Conservation (phyloP, 2,329 filamentous ascomycete species). For the Fusarium sp. region DNA sequence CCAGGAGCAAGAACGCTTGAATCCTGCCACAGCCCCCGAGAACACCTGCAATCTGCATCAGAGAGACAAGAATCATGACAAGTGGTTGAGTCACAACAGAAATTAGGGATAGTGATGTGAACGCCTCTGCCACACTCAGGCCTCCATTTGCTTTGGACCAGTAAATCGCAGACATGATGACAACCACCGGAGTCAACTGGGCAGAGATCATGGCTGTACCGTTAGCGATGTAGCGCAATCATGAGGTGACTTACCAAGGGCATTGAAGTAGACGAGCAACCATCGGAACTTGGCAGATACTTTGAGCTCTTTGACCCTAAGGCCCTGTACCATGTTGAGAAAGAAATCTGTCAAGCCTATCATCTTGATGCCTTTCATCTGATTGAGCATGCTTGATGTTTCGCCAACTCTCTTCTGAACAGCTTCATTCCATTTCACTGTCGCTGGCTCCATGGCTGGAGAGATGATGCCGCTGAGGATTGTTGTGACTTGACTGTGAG, state of each 20-base stretch:
- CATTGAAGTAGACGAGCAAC: slow-evolving; percentile 46
- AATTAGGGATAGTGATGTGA: slow-evolving; percentile 50
- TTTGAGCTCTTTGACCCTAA: slow-evolving; percentile 51
- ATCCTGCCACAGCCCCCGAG: slow-evolving; percentile 47
- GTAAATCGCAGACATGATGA: slow-evolving; percentile 49
- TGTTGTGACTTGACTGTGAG: slow-evolving; percentile 28
- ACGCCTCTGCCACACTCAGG: slow-evolving; percentile 46
- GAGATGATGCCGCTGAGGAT: slow-evolving; percentile 34
- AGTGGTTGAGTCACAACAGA: slow-evolving; percentile 47
- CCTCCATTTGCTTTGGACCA: slow-evolving; percentile 43
- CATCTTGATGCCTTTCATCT: slow-evolving; percentile 57
- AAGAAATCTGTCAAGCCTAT: slow-evolving; percentile 51
- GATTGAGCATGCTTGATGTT: slow-evolving; percentile 51
- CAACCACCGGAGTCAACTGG: slow-evolving; percentile 44
- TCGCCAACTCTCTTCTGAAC: slow-evolving; percentile 53
- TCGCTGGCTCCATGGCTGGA: slow-evolving; percentile 46
- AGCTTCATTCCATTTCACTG: slow-evolving; percentile 50
- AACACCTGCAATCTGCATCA: slow-evolving; percentile 47
- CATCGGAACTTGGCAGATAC: slow-evolving; percentile 50
- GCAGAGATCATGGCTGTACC: slow-evolving; percentile 38
- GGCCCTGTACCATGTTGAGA: slow-evolving; percentile 44
- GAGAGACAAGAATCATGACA: slow-evolving; percentile 44
- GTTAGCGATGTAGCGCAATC: not conserved
- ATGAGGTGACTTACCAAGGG: slow-evolving; percentile 37
- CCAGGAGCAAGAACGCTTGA: slow-evolving; percentile 45